These are phyloP conservation scores for Corinectria fuckeliana DNA, from an alignment of 2,329 filamentous ascomycete genomes.

Conservation along the genomic window DNA sequence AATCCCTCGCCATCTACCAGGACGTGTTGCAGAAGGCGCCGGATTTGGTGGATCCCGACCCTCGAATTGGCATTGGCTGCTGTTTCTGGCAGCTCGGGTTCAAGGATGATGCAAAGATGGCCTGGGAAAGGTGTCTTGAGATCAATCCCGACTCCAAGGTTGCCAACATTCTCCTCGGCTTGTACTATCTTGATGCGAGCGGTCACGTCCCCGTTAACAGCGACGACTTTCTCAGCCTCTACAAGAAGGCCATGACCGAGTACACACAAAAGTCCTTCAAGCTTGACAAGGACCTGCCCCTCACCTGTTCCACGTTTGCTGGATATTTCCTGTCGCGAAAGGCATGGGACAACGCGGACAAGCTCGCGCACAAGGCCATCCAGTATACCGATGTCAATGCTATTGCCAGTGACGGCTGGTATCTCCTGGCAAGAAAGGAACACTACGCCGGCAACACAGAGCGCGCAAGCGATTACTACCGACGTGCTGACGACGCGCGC, in stretches of 20 bases:
- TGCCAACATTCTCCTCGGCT: constrained; percentile 86
- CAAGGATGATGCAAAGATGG: constrained; percentile 88
- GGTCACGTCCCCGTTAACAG: constrained; percentile 83
- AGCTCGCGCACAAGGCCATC: constrained; percentile 89
- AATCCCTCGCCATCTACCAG: constrained; percentile 86
- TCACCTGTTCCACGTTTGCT: constrained; percentile 90
- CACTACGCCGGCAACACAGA: constrained; percentile 80
- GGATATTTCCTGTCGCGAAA: constrained; percentile 88
- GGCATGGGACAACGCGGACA: constrained; percentile 80
- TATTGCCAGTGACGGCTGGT: constrained; percentile 97
- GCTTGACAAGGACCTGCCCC: constrained; percentile 85
- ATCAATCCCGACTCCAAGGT: constrained; percentile 84
- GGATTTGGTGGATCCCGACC: constrained; percentile 88
- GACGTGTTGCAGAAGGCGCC: constrained; percentile 86
- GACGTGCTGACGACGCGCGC: constrained; percentile 86
- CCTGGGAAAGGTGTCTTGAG: constrained; percentile 88
- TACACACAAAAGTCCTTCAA: constrained; percentile 96
- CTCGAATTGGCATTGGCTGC: constrained; percentile 92
- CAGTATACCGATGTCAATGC: constrained; percentile 96
- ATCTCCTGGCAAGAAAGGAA: constrained; percentile 88
- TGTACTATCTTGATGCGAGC: constrained; percentile 89
- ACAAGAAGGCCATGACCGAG: constrained; percentile 92
- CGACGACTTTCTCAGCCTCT: constrained; percentile 81
- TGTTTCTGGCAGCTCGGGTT: constrained; percentile 97
- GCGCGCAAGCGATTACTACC: constrained; percentile 85